Evolutionary conservation across 768 basidiomycete species (phyloP).

Genomic region (Clathrus columnatus): DNA sequence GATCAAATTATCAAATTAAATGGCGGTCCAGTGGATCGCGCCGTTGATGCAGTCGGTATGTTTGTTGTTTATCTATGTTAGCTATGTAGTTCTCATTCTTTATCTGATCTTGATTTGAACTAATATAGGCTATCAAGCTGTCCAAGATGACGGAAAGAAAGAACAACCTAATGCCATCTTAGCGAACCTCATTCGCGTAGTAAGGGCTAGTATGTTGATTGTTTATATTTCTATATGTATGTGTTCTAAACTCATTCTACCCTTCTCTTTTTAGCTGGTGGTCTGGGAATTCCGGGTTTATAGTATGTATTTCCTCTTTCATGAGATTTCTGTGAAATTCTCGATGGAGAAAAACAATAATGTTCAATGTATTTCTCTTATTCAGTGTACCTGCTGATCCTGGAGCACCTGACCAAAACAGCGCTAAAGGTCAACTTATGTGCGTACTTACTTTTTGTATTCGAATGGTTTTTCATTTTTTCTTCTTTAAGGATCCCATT

Average conservation of each 20-base stretch:
- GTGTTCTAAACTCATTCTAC: constrained; percentile 26
- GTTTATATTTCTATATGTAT: not conserved
- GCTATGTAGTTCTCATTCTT: not conserved
- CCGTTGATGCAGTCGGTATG: constrained; percentile 34
- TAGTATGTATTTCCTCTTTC: constrained; percentile 20
- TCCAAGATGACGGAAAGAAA: constrained; percentile 42
- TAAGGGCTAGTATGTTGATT: constrained; percentile 8
- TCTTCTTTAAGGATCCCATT: constrained; percentile 34
- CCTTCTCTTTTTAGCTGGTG: constrained; percentile 31
- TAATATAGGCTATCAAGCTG: constrained; percentile 51
- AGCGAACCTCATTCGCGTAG: constrained; percentile 10
- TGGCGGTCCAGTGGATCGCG: constrained; percentile 44
- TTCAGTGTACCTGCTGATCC: constrained; percentile 42
- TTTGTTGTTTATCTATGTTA: not conserved
- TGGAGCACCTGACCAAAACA: constrained; percentile 43
- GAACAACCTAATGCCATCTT: constrained; percentile 39
- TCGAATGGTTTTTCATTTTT: not conserved
- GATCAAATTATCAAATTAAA: constrained; percentile 37
- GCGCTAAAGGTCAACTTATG: constrained; percentile 33
- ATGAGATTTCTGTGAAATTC: not conserved
- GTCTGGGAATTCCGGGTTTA: constrained; percentile 48
- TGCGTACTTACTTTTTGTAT: not conserved
- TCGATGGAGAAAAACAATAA: not conserved
- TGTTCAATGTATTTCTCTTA: not conserved
- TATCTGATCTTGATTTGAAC: not conserved